Evolutionary conservation across 208 protist species (phyloP), one percentile per base, ranked within the genome.

Genomic region (Trypanosoma boissoni): DNA sequence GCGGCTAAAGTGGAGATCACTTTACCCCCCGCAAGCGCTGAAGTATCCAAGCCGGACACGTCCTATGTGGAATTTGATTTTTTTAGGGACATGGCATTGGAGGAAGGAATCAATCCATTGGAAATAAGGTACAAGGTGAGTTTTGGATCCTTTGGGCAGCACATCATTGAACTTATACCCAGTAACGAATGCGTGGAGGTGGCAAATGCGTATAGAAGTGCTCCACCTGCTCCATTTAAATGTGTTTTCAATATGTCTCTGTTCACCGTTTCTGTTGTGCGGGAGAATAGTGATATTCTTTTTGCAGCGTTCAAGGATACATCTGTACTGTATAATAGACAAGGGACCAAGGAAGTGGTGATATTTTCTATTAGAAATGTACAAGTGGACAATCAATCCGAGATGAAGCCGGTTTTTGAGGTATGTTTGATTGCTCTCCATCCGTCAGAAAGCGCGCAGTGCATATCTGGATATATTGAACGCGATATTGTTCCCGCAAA

Each of bases 331-430:
- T 90, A 76, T 76, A 69, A 74, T 39, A 70, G 85, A 10, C 37
- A 76, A 26, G 66, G 68, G 26, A 52, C 58, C 18, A 73, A 67
- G 27, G 85, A 95, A 66, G 24, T 58, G 34, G 46, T 74, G 16
- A 59, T 74, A 44, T 83, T 92, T 58, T 86, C 78, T 58, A 50
- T 96, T 1, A 64, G 76, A 46, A 93, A 92, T 59, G 88, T 89
- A 56, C 89, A 96, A 69, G 64, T 93, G 14, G 89, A 96, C 58
- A 96, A 96, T 62, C 83, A 93, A 60, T 81, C 77, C 20, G 85
- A 96, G 71, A 58, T 78, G 23, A 74, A 76, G 34, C 89, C 89
- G 14, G 56, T 68, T 34, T 92, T 89, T 74, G 80, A 86, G 24
- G 80, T 84, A 14, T 84, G 74, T 57, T 18, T 90, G 18, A 46